These are phyloP conservation scores for Trichoderma hamatum DNA, from an alignment of 2,329 filamentous ascomycete species.

Conservation along the genomic window DNA sequence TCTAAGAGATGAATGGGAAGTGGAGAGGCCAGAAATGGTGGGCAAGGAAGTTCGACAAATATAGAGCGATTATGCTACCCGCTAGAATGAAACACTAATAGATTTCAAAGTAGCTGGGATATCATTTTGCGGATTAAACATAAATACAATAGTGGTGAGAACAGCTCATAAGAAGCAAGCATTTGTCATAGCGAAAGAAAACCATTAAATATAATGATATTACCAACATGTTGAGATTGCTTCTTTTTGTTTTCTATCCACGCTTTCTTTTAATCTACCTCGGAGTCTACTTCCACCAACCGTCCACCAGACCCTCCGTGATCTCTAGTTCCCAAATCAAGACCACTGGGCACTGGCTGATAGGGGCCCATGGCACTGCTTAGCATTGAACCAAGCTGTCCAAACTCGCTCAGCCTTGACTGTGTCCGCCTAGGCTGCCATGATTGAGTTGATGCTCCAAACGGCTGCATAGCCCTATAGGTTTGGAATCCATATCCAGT, in stretches of 20 bases:
- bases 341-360: slow-evolving; percentile 27
- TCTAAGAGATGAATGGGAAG: slow-evolving; percentile 90
- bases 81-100: slow-evolving; percentile 10
- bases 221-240: slow-evolving; percentile 25
- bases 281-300: slow-evolving; percentile 42
- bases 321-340: slow-evolving; percentile 10
- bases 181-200: slow-evolving; percentile 6
- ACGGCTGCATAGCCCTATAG: slow-evolving; percentile 48
- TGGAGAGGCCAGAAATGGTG: slow-evolving; percentile 84
- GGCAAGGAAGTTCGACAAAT: slow-evolving; percentile 88
- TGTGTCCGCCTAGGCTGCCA: slow-evolving; percentile 44
- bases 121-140: neutral
- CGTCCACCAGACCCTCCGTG: slow-evolving; percentile 30
- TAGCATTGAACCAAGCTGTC: slow-evolving; percentile 52
- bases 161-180: neutral
- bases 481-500: slow-evolving; percentile 45
- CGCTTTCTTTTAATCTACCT: slow-evolving; percentile 39
- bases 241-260: neutral
- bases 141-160: neutral
- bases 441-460: slow-evolving; percentile 49
- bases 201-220: slow-evolving; percentile 31
- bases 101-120: neutral
- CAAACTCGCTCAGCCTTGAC: slow-evolving; percentile 47
- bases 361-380: slow-evolving; percentile 39
- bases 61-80: slow-evolving; percentile 44